Conservation (phyloP, 2,329 filamentous ascomycete genomes). For the Acephala macrosclerotiorum region DNA sequence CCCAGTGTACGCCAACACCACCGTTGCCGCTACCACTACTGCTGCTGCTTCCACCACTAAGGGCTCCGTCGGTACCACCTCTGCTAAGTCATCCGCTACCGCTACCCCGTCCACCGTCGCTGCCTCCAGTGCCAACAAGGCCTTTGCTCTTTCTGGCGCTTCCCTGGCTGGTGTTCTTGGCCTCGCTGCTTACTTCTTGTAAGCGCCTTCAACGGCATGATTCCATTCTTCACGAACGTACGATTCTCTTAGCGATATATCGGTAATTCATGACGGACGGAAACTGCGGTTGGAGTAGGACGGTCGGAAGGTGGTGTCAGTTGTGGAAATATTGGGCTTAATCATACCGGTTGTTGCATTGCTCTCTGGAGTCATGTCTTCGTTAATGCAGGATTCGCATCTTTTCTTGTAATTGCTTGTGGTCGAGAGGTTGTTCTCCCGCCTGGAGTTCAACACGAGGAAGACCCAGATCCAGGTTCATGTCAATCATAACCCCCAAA, state of each 20-base stretch:
- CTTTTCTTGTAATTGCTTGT: constrained; percentile 53
- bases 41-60: constrained; percentile 30
- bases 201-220: constrained; percentile 49
- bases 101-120: constrained; percentile 49
- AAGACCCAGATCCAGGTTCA: constrained; percentile 34
- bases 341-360: constrained; percentile 47
- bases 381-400: constrained; percentile 41
- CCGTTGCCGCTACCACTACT: constrained; percentile 34
- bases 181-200: constrained; percentile 56
- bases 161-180: constrained; percentile 67
- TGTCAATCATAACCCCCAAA: constrained; percentile 43
- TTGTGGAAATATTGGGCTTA: constrained; percentile 39
- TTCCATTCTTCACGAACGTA: constrained; percentile 56
- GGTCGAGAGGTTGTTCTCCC: constrained; percentile 44
- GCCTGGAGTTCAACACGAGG: constrained; percentile 39
- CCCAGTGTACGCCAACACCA: constrained; percentile 34
- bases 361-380: constrained; percentile 46
- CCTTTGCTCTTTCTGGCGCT: constrained; percentile 62
- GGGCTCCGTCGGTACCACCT: constrained; percentile 36
- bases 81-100: constrained; percentile 28
- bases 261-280: constrained; percentile 50
- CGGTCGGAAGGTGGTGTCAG: constrained; percentile 32
- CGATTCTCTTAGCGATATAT: constrained; percentile 45
- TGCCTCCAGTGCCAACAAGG: constrained; percentile 64
- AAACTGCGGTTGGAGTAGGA: constrained; percentile 45